Conservation (phyloP, 352 stramenopile genomes). For the Thraustochytrium striatum region DNA sequence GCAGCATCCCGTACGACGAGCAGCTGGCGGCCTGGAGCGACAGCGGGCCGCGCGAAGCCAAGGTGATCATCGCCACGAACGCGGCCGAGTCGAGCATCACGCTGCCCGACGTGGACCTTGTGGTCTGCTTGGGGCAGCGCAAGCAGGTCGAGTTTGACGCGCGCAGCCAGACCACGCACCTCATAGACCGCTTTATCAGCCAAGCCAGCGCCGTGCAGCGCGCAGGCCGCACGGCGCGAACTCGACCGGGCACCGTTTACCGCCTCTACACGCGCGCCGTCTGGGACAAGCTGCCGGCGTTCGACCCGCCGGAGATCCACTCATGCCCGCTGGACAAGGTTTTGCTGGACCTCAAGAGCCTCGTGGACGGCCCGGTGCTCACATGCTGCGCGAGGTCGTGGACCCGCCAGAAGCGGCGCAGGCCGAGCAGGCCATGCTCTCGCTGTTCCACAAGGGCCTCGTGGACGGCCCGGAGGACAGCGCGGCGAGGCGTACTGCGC, state of each 20-base stretch:
- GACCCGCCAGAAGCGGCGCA: conserved; percentile 42
- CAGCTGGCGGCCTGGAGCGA: conserved; percentile 86
- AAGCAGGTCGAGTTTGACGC: conserved; percentile 74
- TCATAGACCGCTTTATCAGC: conserved; percentile 80
- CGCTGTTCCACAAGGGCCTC: conserved; percentile 24
- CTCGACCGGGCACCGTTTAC: conserved; percentile 71
- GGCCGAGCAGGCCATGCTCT: conserved; percentile 17
- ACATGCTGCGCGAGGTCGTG: conserved; percentile 45
- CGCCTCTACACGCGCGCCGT: conserved; percentile 76
- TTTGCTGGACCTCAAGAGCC: conserved; percentile 45
- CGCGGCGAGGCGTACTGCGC: background rate
- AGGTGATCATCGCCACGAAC: conserved; percentile 93
- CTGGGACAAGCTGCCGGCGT: conserved; percentile 61
- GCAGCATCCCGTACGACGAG: conserved; percentile 82
- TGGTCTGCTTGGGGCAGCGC: conserved; percentile 73
- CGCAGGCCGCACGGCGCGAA: conserved; percentile 60
- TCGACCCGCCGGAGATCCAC: conserved; percentile 67
- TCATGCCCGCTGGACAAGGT: conserved; percentile 48
- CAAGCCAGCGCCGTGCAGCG: conserved; percentile 74
- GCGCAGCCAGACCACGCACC: conserved; percentile 53
- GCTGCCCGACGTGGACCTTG: conserved; percentile 83
- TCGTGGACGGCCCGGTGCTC: conserved; percentile 28
- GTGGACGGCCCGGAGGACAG: conserved; percentile 24
- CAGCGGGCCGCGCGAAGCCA: conserved; percentile 32
- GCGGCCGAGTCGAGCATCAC: conserved; percentile 93